These are phyloP conservation scores for Leccinum pellstonianum DNA, from an alignment of 768 basidiomycete species.

Conservation along the genomic window DNA sequence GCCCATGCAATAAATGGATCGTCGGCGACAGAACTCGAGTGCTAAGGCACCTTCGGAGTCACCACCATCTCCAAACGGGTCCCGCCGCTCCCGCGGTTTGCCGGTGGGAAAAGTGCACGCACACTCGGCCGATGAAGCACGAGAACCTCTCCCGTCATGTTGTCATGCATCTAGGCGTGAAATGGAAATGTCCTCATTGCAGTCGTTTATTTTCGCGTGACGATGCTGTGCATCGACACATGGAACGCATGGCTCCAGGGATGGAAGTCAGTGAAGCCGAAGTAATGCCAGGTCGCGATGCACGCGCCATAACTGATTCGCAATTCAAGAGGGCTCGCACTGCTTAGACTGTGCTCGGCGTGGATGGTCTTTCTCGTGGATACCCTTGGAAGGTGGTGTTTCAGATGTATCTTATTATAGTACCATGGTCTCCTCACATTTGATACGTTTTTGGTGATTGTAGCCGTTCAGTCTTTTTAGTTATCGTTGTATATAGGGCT, in stretches of 20 bases:
- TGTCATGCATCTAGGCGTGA: conserved; percentile 30
- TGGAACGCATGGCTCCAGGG: conserved; percentile 29
- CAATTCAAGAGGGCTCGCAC: conserved; percentile 2
- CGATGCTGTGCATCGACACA: conserved; percentile 32
- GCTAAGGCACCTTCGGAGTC: conserved; percentile 28
- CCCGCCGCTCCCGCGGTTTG: conserved; percentile 17
- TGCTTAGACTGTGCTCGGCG: conserved; percentile 6
- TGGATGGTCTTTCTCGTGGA: neutral
- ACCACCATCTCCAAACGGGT: conserved; percentile 22
- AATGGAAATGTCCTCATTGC: conserved; percentile 31
- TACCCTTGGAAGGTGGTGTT: neutral
- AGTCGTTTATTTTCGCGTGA: conserved; percentile 30
- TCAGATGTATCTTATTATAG: neutral
- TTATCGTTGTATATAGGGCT: neutral
- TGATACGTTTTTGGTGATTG: neutral
- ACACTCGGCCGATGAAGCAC: conserved; percentile 28
- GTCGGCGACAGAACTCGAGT: conserved; percentile 27
- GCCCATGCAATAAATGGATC: conserved; percentile 27
- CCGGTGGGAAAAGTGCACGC: conserved; percentile 27
- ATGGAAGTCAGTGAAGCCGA: conserved; percentile 25
- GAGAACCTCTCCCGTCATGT: conserved; percentile 34
- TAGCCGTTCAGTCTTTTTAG: neutral
- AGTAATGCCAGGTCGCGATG: conserved; percentile 20
- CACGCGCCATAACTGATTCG: conserved; percentile 13
- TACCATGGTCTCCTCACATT: conserved; percentile 3